Base-by-base conservation (phyloP, 2,329 filamentous ascomycete genomes). In the Exophiala mesophila region DNA sequence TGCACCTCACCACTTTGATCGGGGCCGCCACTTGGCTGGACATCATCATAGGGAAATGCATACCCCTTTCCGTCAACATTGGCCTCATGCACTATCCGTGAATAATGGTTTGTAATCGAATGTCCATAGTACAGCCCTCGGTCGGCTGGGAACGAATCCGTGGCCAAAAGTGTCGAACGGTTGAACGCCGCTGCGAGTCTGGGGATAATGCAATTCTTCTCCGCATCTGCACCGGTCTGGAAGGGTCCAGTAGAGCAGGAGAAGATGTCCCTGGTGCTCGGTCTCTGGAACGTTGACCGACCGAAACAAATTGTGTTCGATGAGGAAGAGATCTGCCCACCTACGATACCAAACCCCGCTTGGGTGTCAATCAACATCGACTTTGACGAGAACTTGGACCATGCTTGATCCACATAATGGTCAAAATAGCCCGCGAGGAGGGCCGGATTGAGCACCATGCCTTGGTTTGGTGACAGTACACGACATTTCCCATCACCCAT, bases 121-220 rank as follows among this genome's bases (percentile, higher is more conserved):
- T 72, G 62, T 29, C 59, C 52, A 61, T 84, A 84, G 58, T 80
- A 83, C 6, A 57, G 59, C 4, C 57, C 37, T 68, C 67, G 41
- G 74, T 68, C 10, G 76, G 79, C 63, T 76, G 78, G 51, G 57
- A 55, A n/a, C 74, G 49, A 15, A 63, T 57, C 36, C 6, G 49
- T 38, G 6, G 45, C 37, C 12, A 85, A 63, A 47, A 92, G 63
- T 8, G 83, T 89, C 23, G 76, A 80, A 16, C 86, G 74, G 63
- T 89, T 88, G 56, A 90, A 77, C 1, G 82, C 84, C 1, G 86
- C 85, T 0, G 82, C 76, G 10, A 92, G 65, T n/a, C 86, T 73
- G 0, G 87, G 83, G 6, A 81, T 80, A 42, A 89, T 75, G 29
- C 80, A 80, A 46, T 77, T 74, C 58, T 73, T 70, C 56, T 71